phyloP scores from a whole-genome alignment of 2,329 filamentous ascomycete species.

The Exophiala viscosa region DNA sequence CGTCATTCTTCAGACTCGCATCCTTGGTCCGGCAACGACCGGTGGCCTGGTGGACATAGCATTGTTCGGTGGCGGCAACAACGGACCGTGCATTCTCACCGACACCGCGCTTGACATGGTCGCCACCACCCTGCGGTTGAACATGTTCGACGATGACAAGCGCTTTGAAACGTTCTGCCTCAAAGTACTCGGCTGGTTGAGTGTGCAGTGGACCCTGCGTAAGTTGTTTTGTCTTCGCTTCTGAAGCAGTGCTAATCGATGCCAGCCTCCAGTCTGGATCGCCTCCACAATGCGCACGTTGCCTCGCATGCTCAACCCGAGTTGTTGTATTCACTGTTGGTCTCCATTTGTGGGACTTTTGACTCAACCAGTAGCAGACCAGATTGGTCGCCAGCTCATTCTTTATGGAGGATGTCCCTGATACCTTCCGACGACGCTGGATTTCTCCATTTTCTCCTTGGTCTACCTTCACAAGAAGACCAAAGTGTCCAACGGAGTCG shows the following conservation, averaged over 20 bases:
- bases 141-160: conserved; percentile 61
- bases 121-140: conserved; percentile 62
- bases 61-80: conserved; percentile 60
- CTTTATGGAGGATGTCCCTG: conserved; percentile 7
- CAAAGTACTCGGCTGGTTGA: conserved; percentile 77
- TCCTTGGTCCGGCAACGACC: conserved; percentile 6
- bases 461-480: neutral
- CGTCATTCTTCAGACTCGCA: conserved; percentile 10
- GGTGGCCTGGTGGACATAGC: conserved; percentile 12
- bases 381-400: conserved; percentile 18
- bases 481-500: neutral
- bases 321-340: conserved; percentile 64
- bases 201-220: conserved; percentile 80
- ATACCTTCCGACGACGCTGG: conserved; percentile 6
- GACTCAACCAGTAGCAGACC: conserved; percentile 6
- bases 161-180: conserved; percentile 62
- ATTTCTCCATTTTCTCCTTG: conserved; percentile 15
- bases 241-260: conserved; percentile 15
- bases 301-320: conserved; percentile 64
- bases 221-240: conserved; percentile 32
- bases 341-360: conserved; percentile 59
- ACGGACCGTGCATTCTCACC: conserved; percentile 72
- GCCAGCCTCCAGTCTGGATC: conserved; percentile 57
- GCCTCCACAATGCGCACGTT: conserved; percentile 62
- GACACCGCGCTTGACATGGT: conserved; percentile 76